Evolutionary conservation across 2,329 filamentous ascomycete genomes (phyloP).

Genomic region (Colletotrichum limetticola): DNA sequence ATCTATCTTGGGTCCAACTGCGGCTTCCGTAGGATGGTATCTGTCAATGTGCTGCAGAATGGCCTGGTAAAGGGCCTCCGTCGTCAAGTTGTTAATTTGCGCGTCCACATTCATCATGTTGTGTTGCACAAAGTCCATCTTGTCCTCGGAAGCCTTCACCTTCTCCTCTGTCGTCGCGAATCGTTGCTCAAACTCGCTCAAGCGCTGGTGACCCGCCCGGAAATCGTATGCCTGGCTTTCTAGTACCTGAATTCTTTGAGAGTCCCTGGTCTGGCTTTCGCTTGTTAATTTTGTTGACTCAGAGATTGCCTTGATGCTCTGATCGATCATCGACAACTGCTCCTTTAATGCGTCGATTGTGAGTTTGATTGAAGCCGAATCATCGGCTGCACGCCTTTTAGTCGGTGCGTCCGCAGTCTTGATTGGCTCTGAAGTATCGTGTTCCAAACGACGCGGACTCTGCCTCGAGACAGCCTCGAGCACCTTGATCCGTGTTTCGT

Average conservation of each 20-base stretch:
- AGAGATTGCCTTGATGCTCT: conserved; percentile 20
- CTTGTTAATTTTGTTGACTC: not conserved
- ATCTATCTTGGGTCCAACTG: conserved; percentile 11
- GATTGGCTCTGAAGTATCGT: not conserved
- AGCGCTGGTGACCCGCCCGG: not conserved
- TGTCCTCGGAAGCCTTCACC: conserved; percentile 35
- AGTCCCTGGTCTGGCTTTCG: not conserved
- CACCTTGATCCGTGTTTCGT: conserved; percentile 7
- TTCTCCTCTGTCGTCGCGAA: conserved; percentile 21
- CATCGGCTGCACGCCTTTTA: not conserved
- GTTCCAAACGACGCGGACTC: not conserved
- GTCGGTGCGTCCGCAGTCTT: not conserved
- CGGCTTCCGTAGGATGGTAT: conserved; percentile 11
- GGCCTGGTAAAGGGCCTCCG: conserved; percentile 51
- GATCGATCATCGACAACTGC: conserved; percentile 17
- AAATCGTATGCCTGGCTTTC: not conserved
- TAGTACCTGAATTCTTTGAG: not conserved
- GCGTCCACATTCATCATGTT: conserved; percentile 51
- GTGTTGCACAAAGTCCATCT: conserved; percentile 46
- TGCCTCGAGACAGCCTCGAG: conserved; percentile 4
- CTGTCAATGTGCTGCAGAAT: conserved; percentile 51
- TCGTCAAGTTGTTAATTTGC: conserved; percentile 61
- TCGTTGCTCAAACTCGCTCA: conserved; percentile 35
- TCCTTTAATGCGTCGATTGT: conserved; percentile 7
- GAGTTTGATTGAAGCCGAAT: not conserved